These are phyloP conservation scores for Mycena alexandri DNA, from an alignment of 768 basidiomycete genomes.

Conservation along the genomic window DNA sequence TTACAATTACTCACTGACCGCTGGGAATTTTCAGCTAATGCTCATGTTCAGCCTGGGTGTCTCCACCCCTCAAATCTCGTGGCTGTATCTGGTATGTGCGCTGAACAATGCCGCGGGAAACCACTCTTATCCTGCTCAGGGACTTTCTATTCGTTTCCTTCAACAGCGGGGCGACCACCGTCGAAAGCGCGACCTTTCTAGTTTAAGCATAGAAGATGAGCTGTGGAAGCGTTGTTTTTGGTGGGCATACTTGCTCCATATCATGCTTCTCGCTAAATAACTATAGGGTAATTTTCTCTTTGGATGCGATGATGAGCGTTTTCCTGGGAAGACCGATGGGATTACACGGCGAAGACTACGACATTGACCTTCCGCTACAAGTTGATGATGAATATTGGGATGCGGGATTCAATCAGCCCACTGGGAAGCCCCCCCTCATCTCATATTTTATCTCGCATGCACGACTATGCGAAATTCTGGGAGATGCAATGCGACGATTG, in stretches of 20 bases:
- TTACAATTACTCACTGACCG: constrained; percentile 4
- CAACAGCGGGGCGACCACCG: constrained; percentile 75
- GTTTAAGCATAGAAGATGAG: constrained; percentile 62
- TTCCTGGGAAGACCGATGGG: constrained; percentile 75
- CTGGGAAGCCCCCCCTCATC: constrained; percentile 65
- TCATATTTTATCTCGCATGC: constrained; percentile 66
- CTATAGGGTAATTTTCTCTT: constrained; percentile 45
- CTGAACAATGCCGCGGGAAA: background rate
- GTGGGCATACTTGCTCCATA: constrained; percentile 42
- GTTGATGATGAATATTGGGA: constrained; percentile 64
- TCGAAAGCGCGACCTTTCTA: constrained; percentile 48
- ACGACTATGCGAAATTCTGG: constrained; percentile 71
- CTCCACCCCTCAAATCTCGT: constrained; percentile 63
- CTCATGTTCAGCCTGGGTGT: constrained; percentile 53
- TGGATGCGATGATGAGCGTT: constrained; percentile 53
- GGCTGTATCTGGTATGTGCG: constrained; percentile 58
- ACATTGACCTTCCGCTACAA: constrained; percentile 75
- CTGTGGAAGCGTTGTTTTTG: constrained; percentile 72
- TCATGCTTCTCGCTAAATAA: background rate
- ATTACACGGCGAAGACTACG: constrained; percentile 79
- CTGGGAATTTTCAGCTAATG: constrained; percentile 40
- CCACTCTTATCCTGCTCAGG: constrained; percentile 38
- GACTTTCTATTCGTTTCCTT: constrained; percentile 69
- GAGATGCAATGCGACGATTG: constrained; percentile 71
- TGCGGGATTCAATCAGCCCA: constrained; percentile 74